Base-by-base conservation (phyloP, 768 basidiomycete genomes). In the Lactifluus volemus region DNA sequence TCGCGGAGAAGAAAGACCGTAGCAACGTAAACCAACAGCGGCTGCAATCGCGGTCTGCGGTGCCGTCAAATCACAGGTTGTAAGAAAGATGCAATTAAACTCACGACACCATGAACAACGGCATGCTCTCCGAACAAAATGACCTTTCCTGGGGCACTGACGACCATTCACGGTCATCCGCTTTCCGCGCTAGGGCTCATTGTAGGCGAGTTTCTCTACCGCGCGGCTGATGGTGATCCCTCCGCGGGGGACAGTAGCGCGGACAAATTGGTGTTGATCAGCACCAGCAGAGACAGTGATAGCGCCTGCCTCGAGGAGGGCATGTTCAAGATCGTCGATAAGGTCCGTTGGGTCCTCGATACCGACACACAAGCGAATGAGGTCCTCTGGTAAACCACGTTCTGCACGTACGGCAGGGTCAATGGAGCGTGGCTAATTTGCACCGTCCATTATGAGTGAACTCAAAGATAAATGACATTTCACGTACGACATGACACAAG, bases 71-170 rank as follows among this genome's bases (percentile, higher is more conserved):
- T 38, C 36, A 17, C 64, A 25, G 49, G 48, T 4, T 39, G 32
- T 17, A 61, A 29, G 38, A 39, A 38, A 50, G 51, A 29, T 32
- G 62, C 8, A 67, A 64, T 59, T 15, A 64, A 34, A 84, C 91
- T 79, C 70, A 94, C 93, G 53, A 93, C 88, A 56, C 97, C 97
- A 71, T 98, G 88, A 19, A 99, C 97, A 53, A 99, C 97, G 17
- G 97, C 96, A 73, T 99, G 97, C 74, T 99, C 97, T 51, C 97
- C 97, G 66, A 98, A 99, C 63, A 99, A 73, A 65, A 99, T 98
- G 60, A 98, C 90, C 71, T 99, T 99, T 29, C 97, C 97, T 8
- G 97, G 97, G 3, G 97, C 93, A 59, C 92, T 94, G 60, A 98
- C 86, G 55, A 80, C 85, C 90, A 90, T 69, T 89, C 87, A 44